Evolutionary conservation across 805 yeast species (phyloP).

Genomic region (Helenozyma baotianmanensis): DNA sequence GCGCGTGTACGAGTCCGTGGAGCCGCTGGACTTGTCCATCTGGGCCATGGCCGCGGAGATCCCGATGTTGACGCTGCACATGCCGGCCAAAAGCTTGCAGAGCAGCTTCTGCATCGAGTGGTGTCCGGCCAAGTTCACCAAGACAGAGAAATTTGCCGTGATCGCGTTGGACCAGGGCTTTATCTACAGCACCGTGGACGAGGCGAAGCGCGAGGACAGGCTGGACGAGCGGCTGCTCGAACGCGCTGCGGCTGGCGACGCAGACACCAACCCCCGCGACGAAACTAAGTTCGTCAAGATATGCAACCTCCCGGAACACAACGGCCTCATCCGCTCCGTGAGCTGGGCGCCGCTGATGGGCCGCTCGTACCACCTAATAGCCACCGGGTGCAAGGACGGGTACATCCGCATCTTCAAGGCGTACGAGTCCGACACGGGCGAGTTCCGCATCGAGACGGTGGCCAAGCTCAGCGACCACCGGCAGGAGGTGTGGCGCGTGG

Average conservation of each 20-base stretch:
- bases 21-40: slow-evolving; percentile 78
- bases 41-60: slow-evolving; percentile 80
- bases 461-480: slow-evolving; percentile 73
- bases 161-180: slow-evolving; percentile 85
- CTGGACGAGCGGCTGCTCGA: slow-evolving; percentile 1
- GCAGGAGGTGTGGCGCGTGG: slow-evolving; percentile 92
- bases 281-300: slow-evolving; percentile 45
- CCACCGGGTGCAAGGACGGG: slow-evolving; percentile 97
- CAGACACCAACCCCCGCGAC: neutral
- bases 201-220: neutral
- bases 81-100: slow-evolving; percentile 75
- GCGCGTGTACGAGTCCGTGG: slow-evolving; percentile 80
- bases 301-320: slow-evolving; percentile 74
- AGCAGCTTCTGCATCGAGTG: slow-evolving; percentile 82
- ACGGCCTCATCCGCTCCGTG: slow-evolving; percentile 80
- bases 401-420: slow-evolving; percentile 80
- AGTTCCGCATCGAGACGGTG: slow-evolving; percentile 50
- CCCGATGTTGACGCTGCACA: slow-evolving; percentile 56
- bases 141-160: slow-evolving; percentile 71
- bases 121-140: slow-evolving; percentile 81
- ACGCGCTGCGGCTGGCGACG: slow-evolving; percentile 1
- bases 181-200: slow-evolving; percentile 44
- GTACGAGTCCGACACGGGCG: slow-evolving; percentile 35
- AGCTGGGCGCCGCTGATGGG: slow-evolving; percentile 98
- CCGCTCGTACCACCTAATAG: slow-evolving; percentile 76